These are phyloP conservation scores for Prinsepia uniflora DNA, from an alignment of 306 rosid species.

Conservation along the genomic window DNA sequence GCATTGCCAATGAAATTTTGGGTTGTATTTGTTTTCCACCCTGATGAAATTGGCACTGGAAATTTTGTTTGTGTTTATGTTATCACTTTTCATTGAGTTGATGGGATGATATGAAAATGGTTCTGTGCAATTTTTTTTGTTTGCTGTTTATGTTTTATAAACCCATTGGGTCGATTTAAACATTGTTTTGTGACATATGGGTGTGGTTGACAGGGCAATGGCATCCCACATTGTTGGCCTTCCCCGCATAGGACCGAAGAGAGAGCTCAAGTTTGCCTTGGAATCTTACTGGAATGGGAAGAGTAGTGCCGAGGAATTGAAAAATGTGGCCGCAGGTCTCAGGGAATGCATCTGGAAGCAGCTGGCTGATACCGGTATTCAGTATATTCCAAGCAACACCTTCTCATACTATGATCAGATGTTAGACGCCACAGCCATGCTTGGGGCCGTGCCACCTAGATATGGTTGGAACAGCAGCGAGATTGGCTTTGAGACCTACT, in stretches of 20 bases:
- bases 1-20: neutral
- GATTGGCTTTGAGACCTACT: slow-evolving; percentile 68
- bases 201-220: slow-evolving; percentile 43
- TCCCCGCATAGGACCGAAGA: slow-evolving; percentile 90
- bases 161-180: neutral
- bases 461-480: slow-evolving; percentile 67
- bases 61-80: neutral
- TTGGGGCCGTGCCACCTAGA: slow-evolving; percentile 80
- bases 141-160: neutral
- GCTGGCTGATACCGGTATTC: slow-evolving; percentile 65
- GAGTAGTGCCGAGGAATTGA: slow-evolving; percentile 56
- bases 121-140: neutral
- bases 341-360: slow-evolving; percentile 76
- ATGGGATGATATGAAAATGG: neutral
- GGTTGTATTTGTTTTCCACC: neutral
- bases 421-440: slow-evolving; percentile 77
- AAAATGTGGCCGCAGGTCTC: slow-evolving; percentile 56
- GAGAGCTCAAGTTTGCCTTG: slow-evolving; percentile 70
- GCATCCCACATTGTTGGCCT: slow-evolving; percentile 83
- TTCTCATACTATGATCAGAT: slow-evolving; percentile 87
- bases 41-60: neutral
- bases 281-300: slow-evolving; percentile 93
- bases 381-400: slow-evolving; percentile 76
- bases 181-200: slow-evolving; percentile 11
- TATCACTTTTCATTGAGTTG: neutral